Evolutionary conservation across 176 grass and related monocot genomes (phyloP), one percentile per base, ranked within the genome.

Genomic region (Cenchrus americanus): DNA sequence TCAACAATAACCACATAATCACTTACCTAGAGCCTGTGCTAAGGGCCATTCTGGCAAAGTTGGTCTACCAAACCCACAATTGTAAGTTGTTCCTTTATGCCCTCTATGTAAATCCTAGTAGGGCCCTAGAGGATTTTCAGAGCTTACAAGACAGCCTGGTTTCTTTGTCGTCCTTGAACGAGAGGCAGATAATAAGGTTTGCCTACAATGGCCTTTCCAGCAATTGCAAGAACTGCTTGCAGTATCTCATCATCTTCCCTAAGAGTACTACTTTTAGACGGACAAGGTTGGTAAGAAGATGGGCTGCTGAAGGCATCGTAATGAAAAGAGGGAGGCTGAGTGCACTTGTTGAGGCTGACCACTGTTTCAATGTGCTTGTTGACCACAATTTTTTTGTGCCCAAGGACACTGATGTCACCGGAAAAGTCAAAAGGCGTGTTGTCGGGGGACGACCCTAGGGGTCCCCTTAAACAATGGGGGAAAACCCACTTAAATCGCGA

Each of bases 231-330:
- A 40, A 58, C 2, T 80, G 84, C 50, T 73, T 71, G 10, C 60
- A 27, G 5, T 42, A 80, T 62, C 52, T 80, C 18, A 53, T 10
- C n/a, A 86, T 46, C 2, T 77, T 86, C 76, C 84, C 22, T 0
- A n/a, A n/a, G n/a, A n/a, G n/a, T n/a, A n/a, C n/a, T n/a, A n/a
- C n/a, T n/a, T n/a, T n/a, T n/a, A n/a, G n/a, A n/a, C n/a, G 53
- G 24, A 37, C 21, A 68, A 62, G 61, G 9, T 37, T 86, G 14
- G 37, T 63, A 9, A 80, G 50, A 54, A 73, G 51, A 83, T 83
- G 32, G 34, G 60, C 7, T 14, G 8, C 21, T 52, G 81, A 84
- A 84, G 37, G 69, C 26, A 30, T 84, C 23, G 12, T 62, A n/a
- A 49, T 21, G 17, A 81, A 12, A 18, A 24, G 64, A 10, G 78